These are phyloP conservation scores for Teratosphaeria nubilosa DNA, from an alignment of 2,329 filamentous ascomycete genomes.

Conservation along the genomic window DNA sequence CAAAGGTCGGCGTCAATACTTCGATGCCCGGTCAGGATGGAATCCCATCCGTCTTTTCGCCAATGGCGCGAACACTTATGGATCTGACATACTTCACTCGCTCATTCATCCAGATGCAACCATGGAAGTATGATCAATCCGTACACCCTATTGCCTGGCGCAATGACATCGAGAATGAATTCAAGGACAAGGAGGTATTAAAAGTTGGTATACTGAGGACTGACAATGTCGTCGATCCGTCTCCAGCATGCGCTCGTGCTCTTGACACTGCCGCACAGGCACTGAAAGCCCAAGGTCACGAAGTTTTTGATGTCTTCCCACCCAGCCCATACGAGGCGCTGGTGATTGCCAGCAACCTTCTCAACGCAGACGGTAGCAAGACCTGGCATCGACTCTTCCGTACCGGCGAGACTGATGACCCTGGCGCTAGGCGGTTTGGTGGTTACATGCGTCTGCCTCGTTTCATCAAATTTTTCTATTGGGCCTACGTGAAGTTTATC, in stretches of 20 bases:
- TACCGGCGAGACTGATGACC: conserved; percentile 68
- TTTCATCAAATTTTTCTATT: conserved; percentile 74
- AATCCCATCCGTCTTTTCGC: conserved; percentile 78
- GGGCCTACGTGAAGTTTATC: conserved; percentile 80
- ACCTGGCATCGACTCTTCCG: conserved; percentile 71
- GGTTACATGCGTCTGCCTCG: conserved; percentile 63
- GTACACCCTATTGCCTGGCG: conserved; percentile 82
- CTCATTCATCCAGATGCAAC: conserved; percentile 66
- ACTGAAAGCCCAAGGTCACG: conserved; percentile 62
- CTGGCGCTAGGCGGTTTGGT: conserved; percentile 64
- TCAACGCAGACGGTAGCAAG: conserved; percentile 74
- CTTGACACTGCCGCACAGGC: conserved; percentile 61
- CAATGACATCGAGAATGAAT: conserved; percentile 48
- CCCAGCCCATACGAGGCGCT: conserved; percentile 60
- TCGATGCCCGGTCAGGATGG: conserved; percentile 92
- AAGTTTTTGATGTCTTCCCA: conserved; percentile 52
- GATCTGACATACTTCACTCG: conserved; percentile 80
- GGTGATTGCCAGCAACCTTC: conserved; percentile 64
- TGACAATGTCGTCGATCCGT: conserved; percentile 67
- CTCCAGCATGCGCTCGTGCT: conserved; percentile 72
- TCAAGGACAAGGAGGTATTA: conserved; percentile 53
- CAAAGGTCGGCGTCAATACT: conserved; percentile 71
- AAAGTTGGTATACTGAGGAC: conserved; percentile 68
- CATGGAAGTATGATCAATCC: conserved; percentile 80
- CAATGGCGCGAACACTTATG: conserved; percentile 77